Evolutionary conservation across 169 alveolate genomes (phyloP).

Genomic region (Eimeria maxima): DNA sequence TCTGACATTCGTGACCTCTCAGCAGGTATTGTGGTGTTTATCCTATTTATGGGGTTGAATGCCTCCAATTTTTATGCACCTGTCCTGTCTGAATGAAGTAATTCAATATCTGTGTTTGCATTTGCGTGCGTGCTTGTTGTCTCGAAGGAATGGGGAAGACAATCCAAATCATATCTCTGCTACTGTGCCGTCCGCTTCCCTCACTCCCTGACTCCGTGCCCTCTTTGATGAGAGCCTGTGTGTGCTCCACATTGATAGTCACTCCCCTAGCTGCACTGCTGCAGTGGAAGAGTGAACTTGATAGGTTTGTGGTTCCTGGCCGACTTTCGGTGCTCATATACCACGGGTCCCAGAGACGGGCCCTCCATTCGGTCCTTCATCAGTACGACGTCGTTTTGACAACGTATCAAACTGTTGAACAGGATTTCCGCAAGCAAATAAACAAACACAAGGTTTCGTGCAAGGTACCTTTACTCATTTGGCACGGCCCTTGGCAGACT

Average conservation of each 20-base stretch:
- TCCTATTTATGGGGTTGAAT: no score
- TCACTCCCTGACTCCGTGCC: slow-evolving; percentile 71
- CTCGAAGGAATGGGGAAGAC: slow-evolving; percentile 90
- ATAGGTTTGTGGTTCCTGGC: slow-evolving; percentile 85
- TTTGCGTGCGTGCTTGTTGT: background rate
- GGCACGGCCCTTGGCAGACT: background rate
- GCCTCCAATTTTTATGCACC: background rate
- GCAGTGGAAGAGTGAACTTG: slow-evolving; percentile 90
- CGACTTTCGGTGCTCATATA: slow-evolving; percentile 85
- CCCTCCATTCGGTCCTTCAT: slow-evolving; percentile 87
- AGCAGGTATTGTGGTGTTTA: background rate
- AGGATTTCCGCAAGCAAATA: slow-evolving; percentile 87
- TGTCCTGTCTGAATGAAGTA: background rate
- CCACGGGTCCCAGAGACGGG: slow-evolving; percentile 88
- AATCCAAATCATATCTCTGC: slow-evolving; percentile 87
- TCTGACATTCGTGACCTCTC: background rate
- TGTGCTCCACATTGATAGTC: slow-evolving; percentile 89
- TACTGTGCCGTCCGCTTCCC: slow-evolving; percentile 85
- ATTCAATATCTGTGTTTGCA: background rate
- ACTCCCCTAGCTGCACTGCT: slow-evolving; percentile 91
- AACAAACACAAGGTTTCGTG: slow-evolving; percentile 86
- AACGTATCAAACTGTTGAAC: slow-evolving; percentile 90
- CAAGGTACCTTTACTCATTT: slow-evolving; percentile 65
- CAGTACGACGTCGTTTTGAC: slow-evolving; percentile 92
- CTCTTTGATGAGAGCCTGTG: slow-evolving; percentile 70